Evolutionary conservation across 768 basidiomycete species (phyloP), one percentile per base, ranked within the genome.

Genomic region (Phallus indusiatus): DNA sequence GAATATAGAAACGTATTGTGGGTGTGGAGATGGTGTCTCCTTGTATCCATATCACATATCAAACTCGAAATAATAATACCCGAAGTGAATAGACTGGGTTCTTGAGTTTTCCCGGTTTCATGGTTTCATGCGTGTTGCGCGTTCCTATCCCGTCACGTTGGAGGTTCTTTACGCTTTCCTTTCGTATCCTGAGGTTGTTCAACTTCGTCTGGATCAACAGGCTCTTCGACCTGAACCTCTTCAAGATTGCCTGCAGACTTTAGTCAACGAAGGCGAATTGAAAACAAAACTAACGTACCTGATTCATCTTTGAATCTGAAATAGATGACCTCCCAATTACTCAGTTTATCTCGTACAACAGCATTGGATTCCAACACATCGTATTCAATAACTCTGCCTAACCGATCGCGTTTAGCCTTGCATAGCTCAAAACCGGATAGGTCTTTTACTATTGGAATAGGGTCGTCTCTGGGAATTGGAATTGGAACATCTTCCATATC

Each of bases 241-340:
- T 79, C 68, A 51, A 85, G 73, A 47, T 78, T 71, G 56, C 85
- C 87, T 88, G 61, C 18, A n/a, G 55, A 21, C 42, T 64, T 64
- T 36, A 48, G 33, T 37, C 46, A 22, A 36, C 33, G 21, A 20
- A 53, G 34, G 21, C 51, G 24, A 50, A 57, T 22, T 20, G 46
- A 37, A 50, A 28, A 47, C 11, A 59, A 24, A 47, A 47, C 34
- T 7, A 17, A 56, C 51, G 16, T 70, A 89, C 88, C 84, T 51
- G 77, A 73, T 36, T 74, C 69, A 66, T 85, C 79, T 63, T 75
- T 80, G 63, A 89, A 89, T 66, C 82, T 85, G 35, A 91, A 66
- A 64, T 81, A 89, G 18, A 90, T 61, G 14, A 70, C 71, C 46
- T 89, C 88, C 84, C 87, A 91, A 55, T 81, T 82, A 1, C 68